These are phyloP conservation scores for Prosopis cineraria DNA, from an alignment of 306 rosid genomes.

Conservation along the genomic window DNA sequence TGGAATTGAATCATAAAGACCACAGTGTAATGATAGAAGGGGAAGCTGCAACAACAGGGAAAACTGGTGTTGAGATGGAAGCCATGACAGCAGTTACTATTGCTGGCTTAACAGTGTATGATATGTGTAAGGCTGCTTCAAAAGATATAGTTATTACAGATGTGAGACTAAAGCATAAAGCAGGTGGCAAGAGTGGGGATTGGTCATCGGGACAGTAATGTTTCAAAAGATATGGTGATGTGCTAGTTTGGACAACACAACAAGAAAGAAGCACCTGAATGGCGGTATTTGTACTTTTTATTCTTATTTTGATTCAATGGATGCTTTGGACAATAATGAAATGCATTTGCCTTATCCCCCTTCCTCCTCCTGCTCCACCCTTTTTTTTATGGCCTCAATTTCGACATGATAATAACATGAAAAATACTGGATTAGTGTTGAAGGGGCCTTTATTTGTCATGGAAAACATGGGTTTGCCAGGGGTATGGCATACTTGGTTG, in stretches of 20 bases:
- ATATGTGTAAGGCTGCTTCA: conserved; percentile 96
- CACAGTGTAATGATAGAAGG: conserved; percentile 79
- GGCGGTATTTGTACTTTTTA: too few species aligned
- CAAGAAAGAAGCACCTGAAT: background rate
- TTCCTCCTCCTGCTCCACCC: too few species aligned
- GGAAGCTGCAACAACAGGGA: conserved; percentile 72
- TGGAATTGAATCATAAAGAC: conserved; percentile 57
- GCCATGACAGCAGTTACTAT: conserved; percentile 82
- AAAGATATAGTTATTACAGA: conserved; percentile 70
- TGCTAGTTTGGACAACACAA: background rate
- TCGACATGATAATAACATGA: too few species aligned
- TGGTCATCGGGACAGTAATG: conserved; percentile 55
- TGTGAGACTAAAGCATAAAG: conserved; percentile 63
- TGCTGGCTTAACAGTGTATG: conserved; percentile 83
- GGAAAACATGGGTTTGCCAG: too few species aligned
- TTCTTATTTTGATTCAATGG: too few species aligned
- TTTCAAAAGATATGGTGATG: background rate
- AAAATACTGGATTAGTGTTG: too few species aligned
- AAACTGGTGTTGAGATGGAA: conserved; percentile 87
- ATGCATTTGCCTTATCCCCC: too few species aligned
- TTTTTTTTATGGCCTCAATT: too few species aligned
- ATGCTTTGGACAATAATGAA: too few species aligned
- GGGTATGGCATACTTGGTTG: too few species aligned
- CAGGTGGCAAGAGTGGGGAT: conserved; percentile 93
- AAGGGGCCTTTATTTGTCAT: too few species aligned